Evolutionary conservation across 768 basidiomycete genomes (phyloP).

Genomic region (Ramaria rubella): DNA sequence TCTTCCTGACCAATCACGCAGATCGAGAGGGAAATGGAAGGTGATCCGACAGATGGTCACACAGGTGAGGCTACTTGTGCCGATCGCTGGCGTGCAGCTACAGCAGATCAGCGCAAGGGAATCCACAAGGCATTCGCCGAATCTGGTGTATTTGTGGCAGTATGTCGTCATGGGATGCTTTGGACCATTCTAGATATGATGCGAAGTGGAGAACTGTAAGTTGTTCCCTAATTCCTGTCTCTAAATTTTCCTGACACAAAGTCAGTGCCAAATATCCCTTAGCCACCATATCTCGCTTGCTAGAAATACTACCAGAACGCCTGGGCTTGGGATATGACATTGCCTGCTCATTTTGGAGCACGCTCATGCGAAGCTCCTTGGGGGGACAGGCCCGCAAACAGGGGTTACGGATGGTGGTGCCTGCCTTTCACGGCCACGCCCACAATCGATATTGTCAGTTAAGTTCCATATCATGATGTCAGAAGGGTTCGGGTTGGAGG

Average conservation of each 20-base stretch:
- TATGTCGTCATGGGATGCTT: conserved; percentile 30
- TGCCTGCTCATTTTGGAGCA: conserved; percentile 21
- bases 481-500: conserved; percentile 30
- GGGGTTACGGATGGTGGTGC: conserved; percentile 11
- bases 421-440: conserved; percentile 25
- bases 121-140: conserved; percentile 32
- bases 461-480: conserved; percentile 25
- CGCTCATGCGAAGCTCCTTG: conserved; percentile 17
- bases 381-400: conserved; percentile 8
- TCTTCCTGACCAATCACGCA: conserved; percentile 1
- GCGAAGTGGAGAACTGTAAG: conserved; percentile 32
- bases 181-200: conserved; percentile 29
- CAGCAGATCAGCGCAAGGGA: conserved; percentile 12
- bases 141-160: conserved; percentile 31
- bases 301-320: conserved; percentile 17
- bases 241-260: neutral
- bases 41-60: conserved; percentile 3
- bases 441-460: conserved; percentile 25
- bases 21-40: conserved; percentile 10
- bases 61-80: neutral
- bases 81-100: conserved; percentile 1
- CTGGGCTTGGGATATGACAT: conserved; percentile 20
- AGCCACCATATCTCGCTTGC: conserved; percentile 17
- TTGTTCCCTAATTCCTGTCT: conserved; percentile 2
- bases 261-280: conserved; percentile 25